Evolutionary conservation across 2,329 filamentous ascomycete species (phyloP).

Genomic region (Fusarium albosuccineum): DNA sequence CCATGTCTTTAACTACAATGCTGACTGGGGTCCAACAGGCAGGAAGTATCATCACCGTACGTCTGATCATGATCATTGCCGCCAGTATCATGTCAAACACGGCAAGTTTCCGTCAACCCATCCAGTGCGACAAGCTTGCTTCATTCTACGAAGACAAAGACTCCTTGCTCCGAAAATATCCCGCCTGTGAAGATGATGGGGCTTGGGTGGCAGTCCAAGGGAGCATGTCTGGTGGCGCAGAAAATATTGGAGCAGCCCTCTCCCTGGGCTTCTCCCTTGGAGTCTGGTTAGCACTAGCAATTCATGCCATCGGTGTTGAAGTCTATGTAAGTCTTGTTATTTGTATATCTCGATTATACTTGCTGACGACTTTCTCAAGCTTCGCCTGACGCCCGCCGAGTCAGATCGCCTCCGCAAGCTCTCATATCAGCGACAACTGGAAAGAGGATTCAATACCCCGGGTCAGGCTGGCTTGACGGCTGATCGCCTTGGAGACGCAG

Average conservation of each 20-base stretch:
- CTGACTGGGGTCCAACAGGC: neutral
- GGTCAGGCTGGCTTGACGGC: slow-evolving; percentile 15
- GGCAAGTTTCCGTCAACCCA: slow-evolving; percentile 13
- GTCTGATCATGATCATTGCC: slow-evolving; percentile 27
- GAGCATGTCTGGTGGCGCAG: slow-evolving; percentile 8
- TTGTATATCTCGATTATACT: fast-evolving
- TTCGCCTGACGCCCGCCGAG: slow-evolving; percentile 24
- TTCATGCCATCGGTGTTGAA: slow-evolving; percentile 22
- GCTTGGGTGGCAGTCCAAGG: slow-evolving; percentile 27
- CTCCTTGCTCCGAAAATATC: slow-evolving; percentile 9
- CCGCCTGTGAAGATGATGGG: neutral
- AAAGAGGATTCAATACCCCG: slow-evolving; percentile 15
- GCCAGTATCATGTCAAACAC: slow-evolving; percentile 17
- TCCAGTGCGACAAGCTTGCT: slow-evolving; percentile 17
- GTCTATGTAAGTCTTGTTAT: slow-evolving; percentile 9
- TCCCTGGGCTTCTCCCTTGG: slow-evolving; percentile 13
- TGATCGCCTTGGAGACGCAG: slow-evolving; percentile 20
- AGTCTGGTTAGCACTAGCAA: slow-evolving; percentile 13
- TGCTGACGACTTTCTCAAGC: neutral
- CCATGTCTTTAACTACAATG: no score
- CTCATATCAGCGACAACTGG: slow-evolving; percentile 15
- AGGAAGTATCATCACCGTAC: slow-evolving; percentile 21
- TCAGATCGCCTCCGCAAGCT: slow-evolving; percentile 18
- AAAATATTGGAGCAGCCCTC: slow-evolving; percentile 20
- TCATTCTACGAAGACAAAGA: slow-evolving; percentile 16